Percentiles rank a stretch among this genome's conserved stretches.
Conservation (phyloP, 768 basidiomycete species). For the Mycena albidolilacea region DNA sequence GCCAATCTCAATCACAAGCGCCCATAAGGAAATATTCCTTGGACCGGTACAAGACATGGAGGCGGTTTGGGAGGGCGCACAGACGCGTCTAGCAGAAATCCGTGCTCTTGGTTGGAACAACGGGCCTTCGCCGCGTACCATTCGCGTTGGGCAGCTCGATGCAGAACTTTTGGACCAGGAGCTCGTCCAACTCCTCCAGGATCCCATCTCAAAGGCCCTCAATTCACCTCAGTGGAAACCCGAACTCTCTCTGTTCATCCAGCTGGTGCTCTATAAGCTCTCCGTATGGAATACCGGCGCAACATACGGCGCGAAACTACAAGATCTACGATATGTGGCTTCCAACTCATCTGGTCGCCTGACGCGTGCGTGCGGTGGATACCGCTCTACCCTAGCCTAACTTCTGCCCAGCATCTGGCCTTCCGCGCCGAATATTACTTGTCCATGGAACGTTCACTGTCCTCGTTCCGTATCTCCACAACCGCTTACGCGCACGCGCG, state of each 20-base stretch:
- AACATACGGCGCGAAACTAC: slow-evolving; percentile 88
- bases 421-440: slow-evolving; percentile 73
- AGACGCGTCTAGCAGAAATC: slow-evolving; percentile 67
- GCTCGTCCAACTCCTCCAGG: slow-evolving; percentile 83
- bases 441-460: slow-evolving; percentile 83
- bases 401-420: slow-evolving; percentile 67
- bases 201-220: slow-evolving; percentile 84
- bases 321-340: slow-evolving; percentile 77
- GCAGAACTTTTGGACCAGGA: slow-evolving; percentile 93
- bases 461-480: slow-evolving; percentile 83
- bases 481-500: slow-evolving; percentile 80
- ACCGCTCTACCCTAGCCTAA: slow-evolving; percentile 24
- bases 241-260: slow-evolving; percentile 80
- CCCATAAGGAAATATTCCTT: not conserved
- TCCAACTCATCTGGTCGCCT: slow-evolving; percentile 43
- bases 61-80: slow-evolving; percentile 74
- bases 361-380: slow-evolving; percentile 54
- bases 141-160: slow-evolving; percentile 93
- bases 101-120: slow-evolving; percentile 53
- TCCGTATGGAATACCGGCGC: slow-evolving; percentile 87
- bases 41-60: slow-evolving; percentile 51
- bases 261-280: slow-evolving; percentile 82
- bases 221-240: slow-evolving; percentile 74
- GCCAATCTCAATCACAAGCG: not conserved
- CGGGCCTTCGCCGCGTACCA: slow-evolving; percentile 60